phyloP scores from a whole-genome alignment of 768 basidiomycete genomes.

The Dioszegia aurantiaca region DNA sequence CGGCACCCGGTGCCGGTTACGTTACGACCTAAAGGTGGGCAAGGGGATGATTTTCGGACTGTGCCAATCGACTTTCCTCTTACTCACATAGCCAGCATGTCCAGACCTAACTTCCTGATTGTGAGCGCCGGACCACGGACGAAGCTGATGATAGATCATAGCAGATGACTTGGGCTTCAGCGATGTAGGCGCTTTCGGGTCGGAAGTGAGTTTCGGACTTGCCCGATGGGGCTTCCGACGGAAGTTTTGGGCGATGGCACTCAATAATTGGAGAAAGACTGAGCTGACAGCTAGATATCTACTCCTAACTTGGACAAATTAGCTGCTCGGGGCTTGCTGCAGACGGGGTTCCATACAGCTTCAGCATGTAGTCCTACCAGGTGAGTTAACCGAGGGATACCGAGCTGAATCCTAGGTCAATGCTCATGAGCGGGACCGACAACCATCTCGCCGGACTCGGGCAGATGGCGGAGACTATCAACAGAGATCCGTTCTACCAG shows the following conservation, averaged over 20 bases:
- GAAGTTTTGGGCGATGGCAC: no score
- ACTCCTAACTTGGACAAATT: slow-evolving; percentile 45
- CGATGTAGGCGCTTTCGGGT: slow-evolving; percentile 35
- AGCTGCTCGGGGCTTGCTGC: slow-evolving; percentile 28
- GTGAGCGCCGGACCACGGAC: slow-evolving; percentile 8
- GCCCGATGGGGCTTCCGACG: neutral
- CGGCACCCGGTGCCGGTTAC: neutral
- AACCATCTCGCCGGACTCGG: slow-evolving; percentile 30
- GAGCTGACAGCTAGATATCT: slow-evolving; percentile 21
- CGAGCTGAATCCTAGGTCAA: slow-evolving; percentile 9
- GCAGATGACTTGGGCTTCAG: slow-evolving; percentile 40
- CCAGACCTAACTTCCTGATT: slow-evolving; percentile 34
- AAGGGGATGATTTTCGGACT: no score
- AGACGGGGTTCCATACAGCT: slow-evolving; percentile 38
- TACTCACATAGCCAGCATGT: slow-evolving; percentile 10
- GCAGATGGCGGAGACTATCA: slow-evolving; percentile 36
- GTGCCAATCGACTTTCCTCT: neutral
- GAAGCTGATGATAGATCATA: slow-evolving; percentile 25
- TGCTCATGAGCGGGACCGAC: slow-evolving; percentile 26
- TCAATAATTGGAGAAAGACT: neutral
- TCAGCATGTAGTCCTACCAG: slow-evolving; percentile 37
- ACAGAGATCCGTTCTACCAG: slow-evolving; percentile 34
- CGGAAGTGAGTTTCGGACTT: slow-evolving; percentile 20
- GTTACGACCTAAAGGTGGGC: neutral
- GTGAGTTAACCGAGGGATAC: slow-evolving; percentile 12